A percentile compares a stretch with the other conserved stretches of the same genome.
These are phyloP conservation scores for Cladophialophora psammophila DNA, from an alignment of 2,329 filamentous ascomycete genomes.

Conservation along the genomic window DNA sequence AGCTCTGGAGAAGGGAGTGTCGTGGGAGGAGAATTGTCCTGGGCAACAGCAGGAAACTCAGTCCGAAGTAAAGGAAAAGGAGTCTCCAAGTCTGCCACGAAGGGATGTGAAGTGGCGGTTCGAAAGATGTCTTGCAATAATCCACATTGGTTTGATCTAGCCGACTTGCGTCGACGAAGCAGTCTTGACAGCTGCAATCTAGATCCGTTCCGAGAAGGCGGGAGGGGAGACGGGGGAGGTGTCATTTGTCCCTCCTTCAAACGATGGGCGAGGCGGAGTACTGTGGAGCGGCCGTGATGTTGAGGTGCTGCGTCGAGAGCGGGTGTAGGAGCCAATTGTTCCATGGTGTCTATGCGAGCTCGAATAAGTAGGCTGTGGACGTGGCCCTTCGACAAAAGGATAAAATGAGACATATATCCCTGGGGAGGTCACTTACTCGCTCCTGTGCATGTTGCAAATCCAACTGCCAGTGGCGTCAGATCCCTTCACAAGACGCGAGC, in stretches of 20 bases:
- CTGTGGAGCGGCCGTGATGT: slow-evolving; percentile 12
- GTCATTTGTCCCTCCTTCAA: slow-evolving; percentile 26
- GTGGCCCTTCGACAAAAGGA: slow-evolving; percentile 15
- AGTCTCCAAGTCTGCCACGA: slow-evolving; percentile 12
- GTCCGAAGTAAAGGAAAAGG: slow-evolving; percentile 25
- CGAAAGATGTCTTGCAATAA: slow-evolving; percentile 11
- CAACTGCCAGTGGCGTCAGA: slow-evolving; percentile 23
- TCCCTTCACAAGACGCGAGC: slow-evolving; percentile 8
- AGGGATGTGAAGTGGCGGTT: slow-evolving; percentile 11
- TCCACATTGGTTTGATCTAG: slow-evolving; percentile 16
- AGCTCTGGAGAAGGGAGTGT: slow-evolving; percentile 16
- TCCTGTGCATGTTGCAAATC: slow-evolving; percentile 31
- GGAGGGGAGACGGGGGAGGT: slow-evolving; percentile 24
- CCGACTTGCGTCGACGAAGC: slow-evolving; percentile 25
- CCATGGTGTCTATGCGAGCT: slow-evolving; percentile 19
- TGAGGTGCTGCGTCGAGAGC: background rate
- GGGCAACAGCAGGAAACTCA: slow-evolving; percentile 15
- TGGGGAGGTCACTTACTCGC: slow-evolving; percentile 5
- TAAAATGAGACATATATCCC: slow-evolving; percentile 30
- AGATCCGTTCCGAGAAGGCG: slow-evolving; percentile 2
- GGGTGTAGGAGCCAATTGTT: slow-evolving; percentile 9
- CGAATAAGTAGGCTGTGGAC: slow-evolving; percentile 15
- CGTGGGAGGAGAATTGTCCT: slow-evolving; percentile 3
- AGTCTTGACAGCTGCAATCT: slow-evolving; percentile 31
- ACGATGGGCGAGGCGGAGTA: slow-evolving; percentile 20